Base-by-base conservation (phyloP, 768 basidiomycete genomes). In the Auriscalpium vulgare region DNA sequence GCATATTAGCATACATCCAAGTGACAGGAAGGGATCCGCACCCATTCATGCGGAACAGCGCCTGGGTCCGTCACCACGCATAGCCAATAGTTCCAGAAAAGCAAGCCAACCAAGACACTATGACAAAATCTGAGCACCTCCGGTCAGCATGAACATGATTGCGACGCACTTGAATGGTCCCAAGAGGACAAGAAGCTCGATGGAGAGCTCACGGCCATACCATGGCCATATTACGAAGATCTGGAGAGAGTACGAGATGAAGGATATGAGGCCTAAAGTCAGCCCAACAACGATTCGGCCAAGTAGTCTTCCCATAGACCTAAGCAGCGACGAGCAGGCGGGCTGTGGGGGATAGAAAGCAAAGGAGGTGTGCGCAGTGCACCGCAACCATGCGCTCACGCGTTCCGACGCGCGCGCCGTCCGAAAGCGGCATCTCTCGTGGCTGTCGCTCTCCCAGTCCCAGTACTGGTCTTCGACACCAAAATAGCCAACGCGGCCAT, bases 191-290 rank as follows among this genome's bases (percentile, higher is more conserved):
- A 95, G 58, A 47, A 95, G 81, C 64, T 93, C 84, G 44, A 89
- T 71, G 13, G 90, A 85, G 59, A 90, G 59, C 50, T 71, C 84
- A 38, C 78, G 70, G 43, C 92, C 91, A 65, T 95, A 95, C 91
- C 91, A 97, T 19, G 92, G 93, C 91, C 82, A 83, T 67, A 97
- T 83, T 57, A 97, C 77, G 71, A 89, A 94, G 63, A 92, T 79
- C 69, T 98, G 95, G 2, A 87, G 83, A 7, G 89, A 87, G 68
- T 91, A 91, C 2, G 90, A 82, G 60, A 97, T 93, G 70, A 97
- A 98, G 51, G 75, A 80, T 46, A 92, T 91, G 37, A 92, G 78
- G 62, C 75, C 75, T 51, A 87, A 76, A 57, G 88, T 87, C 62
- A 83, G 76, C 62, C 78, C 75, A 67, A 92, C 85, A 63, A 84